Base-by-base conservation (phyloP, 176 grass and related monocot species). In the Chloris gayana region DNA sequence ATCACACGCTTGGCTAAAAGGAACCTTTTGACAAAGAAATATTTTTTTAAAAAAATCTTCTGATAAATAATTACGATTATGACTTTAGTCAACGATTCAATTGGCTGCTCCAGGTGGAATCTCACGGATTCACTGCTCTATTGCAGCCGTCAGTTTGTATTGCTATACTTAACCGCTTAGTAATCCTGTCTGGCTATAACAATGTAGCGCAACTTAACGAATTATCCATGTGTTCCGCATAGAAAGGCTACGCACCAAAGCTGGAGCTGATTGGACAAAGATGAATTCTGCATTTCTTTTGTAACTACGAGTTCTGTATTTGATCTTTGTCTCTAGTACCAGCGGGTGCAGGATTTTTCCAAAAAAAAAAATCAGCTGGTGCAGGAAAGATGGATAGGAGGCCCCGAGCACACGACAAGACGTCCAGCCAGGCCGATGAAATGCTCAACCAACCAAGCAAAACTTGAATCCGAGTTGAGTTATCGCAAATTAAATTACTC, bases 351-450 rank as follows among this genome's bases (percentile, higher is more conserved):
- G 35, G 35, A 62, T 12, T 53, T 62, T 47, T 45, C 14, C 24
- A 45, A 6, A 39, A 4, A 7, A 14, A 10, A 10, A 7, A 12
- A 60, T 14, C 25, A 14, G 25, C 58, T 61, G 25, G 11, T 49
- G 71, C 19, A 7, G 11, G 67, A 10, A 57, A 27, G 37, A 69
- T 44, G 63, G 72, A 58, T 45, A 33, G 14, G 19, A n/a, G n/a
- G n/a, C n/a, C 26, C 35, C 30, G 26, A 69, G 26, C 15, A 33
- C 14, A 18, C 2, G 50, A 76, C 51, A 76, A 76, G 64, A 69
- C 21, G 7, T 26, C 63, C 73, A 76, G 82, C 50, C 64, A 58
- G 62, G 49, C 26, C 72, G 63, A 69, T 50, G 81, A 18, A 29
- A 68, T 5, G 49, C 82, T 34, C 38, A 32, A 69, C 26, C 71